Conservation (phyloP, 1,284 basidiomycete species). For the Ustilago shanxiensis region DNA sequence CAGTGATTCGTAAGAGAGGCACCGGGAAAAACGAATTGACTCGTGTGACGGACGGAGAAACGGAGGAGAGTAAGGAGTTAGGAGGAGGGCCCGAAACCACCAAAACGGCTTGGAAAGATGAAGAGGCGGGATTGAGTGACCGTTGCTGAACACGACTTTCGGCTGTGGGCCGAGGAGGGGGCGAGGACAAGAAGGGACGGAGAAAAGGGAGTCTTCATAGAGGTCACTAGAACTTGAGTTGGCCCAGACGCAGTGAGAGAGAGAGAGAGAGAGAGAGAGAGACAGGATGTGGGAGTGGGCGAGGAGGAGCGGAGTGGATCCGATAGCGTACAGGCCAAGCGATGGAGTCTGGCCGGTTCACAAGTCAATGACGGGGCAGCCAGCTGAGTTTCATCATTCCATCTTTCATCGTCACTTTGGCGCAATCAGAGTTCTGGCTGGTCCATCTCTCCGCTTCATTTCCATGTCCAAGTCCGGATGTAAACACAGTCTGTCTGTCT, state of each 20-base stretch:
- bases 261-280: no score
- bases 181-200: neutral
- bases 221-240: no score
- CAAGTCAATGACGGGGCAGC: neutral
- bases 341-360: neutral
- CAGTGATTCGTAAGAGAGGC: neutral
- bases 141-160: neutral
- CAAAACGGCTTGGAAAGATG: neutral
- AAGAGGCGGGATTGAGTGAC: neutral
- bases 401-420: neutral
- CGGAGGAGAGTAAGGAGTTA: neutral
- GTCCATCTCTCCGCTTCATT: neutral
- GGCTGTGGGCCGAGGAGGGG: constrained; percentile 4
- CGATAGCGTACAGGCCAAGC: neutral
- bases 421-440: neutral
- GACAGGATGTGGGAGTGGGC: neutral
- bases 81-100: neutral
- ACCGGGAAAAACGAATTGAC: neutral
- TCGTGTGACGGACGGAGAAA: neutral
- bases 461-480: no score
- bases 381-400: neutral
- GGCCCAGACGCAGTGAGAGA: neutral
- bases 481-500: neutral
- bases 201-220: no score
- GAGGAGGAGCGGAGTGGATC: neutral